Evolutionary conservation across 2,329 filamentous ascomycete species (phyloP), one percentile per base, ranked within the genome.

Genomic region (Drechslerella stenobrocha): DNA sequence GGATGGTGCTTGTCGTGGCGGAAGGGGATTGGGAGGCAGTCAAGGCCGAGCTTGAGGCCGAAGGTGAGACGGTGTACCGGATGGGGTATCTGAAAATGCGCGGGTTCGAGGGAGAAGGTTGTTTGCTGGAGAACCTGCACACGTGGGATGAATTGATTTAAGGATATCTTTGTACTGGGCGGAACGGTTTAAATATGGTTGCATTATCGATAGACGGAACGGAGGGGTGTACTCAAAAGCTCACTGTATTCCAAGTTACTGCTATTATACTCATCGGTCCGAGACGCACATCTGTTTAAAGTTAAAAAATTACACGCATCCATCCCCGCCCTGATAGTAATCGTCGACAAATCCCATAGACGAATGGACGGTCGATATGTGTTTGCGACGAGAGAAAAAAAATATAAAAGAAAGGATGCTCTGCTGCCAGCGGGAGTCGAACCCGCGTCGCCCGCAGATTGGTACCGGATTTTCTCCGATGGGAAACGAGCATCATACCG

Each of bases 1-100:
- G 93, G 46, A 97, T 98, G 91, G 88, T 96, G 3, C 80, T 91
- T 26, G 90, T 90, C 3, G 89, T 96, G 1, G 83, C 82, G 24
- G 79, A 82, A 58, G 81, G 79, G 30, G 82, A 87, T 71, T 88
- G 81, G 1, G 81, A 83, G 3, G 79, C 81, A 34, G 85, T 89
- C 1, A 79, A 80, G 18, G 77, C 79, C 52, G 78, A 83, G 44
- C 79, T 96, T 20, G 80, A 84, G 73, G 80, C 79, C 23, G 81
- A 83, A 45, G 89, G 89, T 13, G 91, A 96, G 81, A 86, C 80
- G 63, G 89, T 95, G 2, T 90, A 83, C 75, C 81, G 79, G 23
- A 84, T 97, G 67, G 93, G 92, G 13, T 82, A 80, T 74, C 79
- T 98, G 70, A 81, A 87, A 70, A 82, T 85, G 72, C 74, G 75